Conservation (phyloP, 495 filamentous ascomycete genomes). For the Hypoxylon trugodes region DNA sequence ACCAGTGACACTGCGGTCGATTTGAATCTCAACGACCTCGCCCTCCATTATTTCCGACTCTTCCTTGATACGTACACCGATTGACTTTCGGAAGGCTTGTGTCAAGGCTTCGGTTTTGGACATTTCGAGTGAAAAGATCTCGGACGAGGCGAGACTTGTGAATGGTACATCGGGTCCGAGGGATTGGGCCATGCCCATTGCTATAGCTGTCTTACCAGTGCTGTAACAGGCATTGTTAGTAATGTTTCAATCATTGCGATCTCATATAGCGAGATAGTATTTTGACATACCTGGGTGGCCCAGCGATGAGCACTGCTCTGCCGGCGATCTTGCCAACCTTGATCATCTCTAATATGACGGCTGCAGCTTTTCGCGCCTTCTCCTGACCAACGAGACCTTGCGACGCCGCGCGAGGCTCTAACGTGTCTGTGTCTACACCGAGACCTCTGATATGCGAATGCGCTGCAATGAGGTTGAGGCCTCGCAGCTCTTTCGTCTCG, state of each 20-base stretch:
- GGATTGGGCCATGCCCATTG: conserved; percentile 98
- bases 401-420: conserved; percentile 84
- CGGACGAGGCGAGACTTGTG: conserved; percentile 91
- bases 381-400: conserved; percentile 98
- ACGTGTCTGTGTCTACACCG: conserved; percentile 89
- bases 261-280: neutral
- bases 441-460: conserved; percentile 98
- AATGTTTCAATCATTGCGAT: neutral
- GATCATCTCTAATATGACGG: conserved; percentile 96
- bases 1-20: conserved; percentile 95
- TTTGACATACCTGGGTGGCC: conserved; percentile 74
- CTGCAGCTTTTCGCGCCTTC: conserved; percentile 94
- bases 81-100: conserved; percentile 96
- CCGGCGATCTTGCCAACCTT: conserved; percentile 98
- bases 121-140: conserved; percentile 99
- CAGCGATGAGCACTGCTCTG: conserved; percentile 92
- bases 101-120: conserved; percentile 98
- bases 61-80: conserved; percentile 96
- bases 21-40: conserved; percentile 99
- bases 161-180: conserved; percentile 94
- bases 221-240: too few species aligned
- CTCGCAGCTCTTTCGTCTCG: conserved; percentile 92
- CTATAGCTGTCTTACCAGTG: conserved; percentile 98
- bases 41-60: conserved; percentile 99
- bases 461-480: conserved; percentile 94